These are phyloP conservation scores for Dactylellina leptospora DNA, from an alignment of 2,329 filamentous ascomycete genomes.

Conservation along the genomic window DNA sequence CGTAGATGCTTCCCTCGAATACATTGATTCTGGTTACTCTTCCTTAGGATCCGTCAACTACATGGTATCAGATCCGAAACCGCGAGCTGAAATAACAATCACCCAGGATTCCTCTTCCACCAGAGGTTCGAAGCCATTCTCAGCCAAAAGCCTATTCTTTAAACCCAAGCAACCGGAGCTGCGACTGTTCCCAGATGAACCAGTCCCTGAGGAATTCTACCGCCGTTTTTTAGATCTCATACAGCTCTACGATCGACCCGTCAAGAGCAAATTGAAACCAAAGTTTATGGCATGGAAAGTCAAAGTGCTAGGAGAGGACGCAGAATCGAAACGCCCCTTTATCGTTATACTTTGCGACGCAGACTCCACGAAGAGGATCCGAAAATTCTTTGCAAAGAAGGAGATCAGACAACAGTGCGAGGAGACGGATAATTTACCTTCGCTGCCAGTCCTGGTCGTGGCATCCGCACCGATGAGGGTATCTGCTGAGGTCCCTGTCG, in stretches of 20 bases:
- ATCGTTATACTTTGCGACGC: conserved; percentile 56
- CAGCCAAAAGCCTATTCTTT: conserved; percentile 3
- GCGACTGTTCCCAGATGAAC: conserved; percentile 26
- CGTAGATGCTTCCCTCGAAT: not conserved
- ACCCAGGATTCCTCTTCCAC: not conserved
- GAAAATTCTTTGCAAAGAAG: conserved; percentile 54
- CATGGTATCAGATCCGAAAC: not conserved
- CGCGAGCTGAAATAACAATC: not conserved
- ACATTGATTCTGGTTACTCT: conserved; percentile 31
- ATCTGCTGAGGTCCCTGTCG: not conserved
- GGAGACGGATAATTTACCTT: conserved; percentile 17
- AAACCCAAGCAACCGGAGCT: conserved; percentile 19
- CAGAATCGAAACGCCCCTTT: conserved; percentile 54
- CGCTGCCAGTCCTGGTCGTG: conserved; percentile 24
- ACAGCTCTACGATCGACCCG: conserved; percentile 41
- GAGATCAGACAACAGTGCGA: conserved; percentile 41
- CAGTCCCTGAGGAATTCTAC: conserved; percentile 31
- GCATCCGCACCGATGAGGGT: conserved; percentile 15
- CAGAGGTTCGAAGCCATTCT: conserved; percentile 2
- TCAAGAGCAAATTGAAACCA: conserved; percentile 39
- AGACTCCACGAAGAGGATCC: conserved; percentile 42
- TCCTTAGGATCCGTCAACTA: conserved; percentile 10
- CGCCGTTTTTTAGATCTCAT: conserved; percentile 51
- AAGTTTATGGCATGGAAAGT: conserved; percentile 54
- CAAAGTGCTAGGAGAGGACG: conserved; percentile 55